A percentile compares a stretch with the other conserved stretches of the same genome.
Evolutionary conservation across 345 rosid genomes (phyloP).

Genomic region (Aquilaria sinensis): DNA sequence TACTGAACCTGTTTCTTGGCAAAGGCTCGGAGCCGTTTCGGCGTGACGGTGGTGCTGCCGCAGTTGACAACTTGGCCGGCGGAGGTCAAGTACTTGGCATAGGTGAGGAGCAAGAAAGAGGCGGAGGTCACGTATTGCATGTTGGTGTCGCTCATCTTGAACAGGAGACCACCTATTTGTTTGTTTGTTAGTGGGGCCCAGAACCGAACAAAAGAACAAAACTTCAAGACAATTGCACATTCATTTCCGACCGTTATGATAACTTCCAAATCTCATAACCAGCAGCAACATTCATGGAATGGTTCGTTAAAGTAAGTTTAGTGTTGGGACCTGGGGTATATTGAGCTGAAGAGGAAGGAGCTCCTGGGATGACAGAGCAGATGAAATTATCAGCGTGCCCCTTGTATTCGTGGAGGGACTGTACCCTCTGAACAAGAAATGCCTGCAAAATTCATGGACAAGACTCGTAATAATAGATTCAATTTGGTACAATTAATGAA

Average conservation of each 20-base stretch:
- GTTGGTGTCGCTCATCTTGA: conserved; percentile 47
- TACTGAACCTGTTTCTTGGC: conserved; percentile 35
- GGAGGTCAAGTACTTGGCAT: conserved; percentile 45
- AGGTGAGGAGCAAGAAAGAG: conserved; percentile 47
- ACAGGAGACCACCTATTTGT: conserved; percentile 22
- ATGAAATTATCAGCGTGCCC: conserved; percentile 87
- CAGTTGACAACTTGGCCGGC: conserved; percentile 39
- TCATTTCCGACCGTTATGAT: conserved; percentile 10
- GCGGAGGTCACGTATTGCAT: conserved; percentile 60
- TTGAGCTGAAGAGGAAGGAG: conserved; percentile 59
- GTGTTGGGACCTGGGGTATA: conserved; percentile 60
- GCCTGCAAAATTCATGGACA: conserved; percentile 22
- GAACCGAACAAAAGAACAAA: not conserved
- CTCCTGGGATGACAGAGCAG: conserved; percentile 76
- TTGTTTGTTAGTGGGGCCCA: not conserved
- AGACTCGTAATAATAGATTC: not conserved
- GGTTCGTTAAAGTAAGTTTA: not conserved
- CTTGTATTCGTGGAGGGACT: conserved; percentile 69
- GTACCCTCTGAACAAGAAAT: conserved; percentile 66
- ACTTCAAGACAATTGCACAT: conserved; percentile 2
- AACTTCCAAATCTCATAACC: not conserved
- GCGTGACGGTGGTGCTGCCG: conserved; percentile 38
- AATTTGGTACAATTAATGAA: no score
- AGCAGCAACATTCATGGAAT: not conserved
- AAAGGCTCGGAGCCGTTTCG: conserved; percentile 36